These are phyloP conservation scores for Parastagonospora avenae DNA, from an alignment of 2,329 filamentous ascomycete species.

Conservation along the genomic window DNA sequence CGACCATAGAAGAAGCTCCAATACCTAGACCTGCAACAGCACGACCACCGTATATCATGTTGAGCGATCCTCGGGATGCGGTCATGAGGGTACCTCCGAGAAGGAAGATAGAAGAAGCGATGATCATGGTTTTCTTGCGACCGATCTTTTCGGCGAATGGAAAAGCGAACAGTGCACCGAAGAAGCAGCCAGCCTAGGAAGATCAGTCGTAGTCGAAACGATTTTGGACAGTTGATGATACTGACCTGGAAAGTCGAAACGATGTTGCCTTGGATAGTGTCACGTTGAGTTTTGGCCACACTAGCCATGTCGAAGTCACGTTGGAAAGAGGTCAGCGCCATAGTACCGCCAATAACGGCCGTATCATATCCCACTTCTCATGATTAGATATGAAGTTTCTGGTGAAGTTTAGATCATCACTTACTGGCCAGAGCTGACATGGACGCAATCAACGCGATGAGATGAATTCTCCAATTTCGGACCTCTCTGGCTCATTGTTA, in stretches of 20 bases:
- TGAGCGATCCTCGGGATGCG: conserved; percentile 41
- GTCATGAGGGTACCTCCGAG: conserved; percentile 50
- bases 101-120: conserved; percentile 52
- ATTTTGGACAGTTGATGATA: background rate
- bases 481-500: conserved; percentile 20
- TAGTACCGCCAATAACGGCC: conserved; percentile 48
- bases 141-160: conserved; percentile 57
- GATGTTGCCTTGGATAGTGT: conserved; percentile 48
- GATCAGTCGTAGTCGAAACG: background rate
- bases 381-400: background rate
- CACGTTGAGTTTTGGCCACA: conserved; percentile 35
- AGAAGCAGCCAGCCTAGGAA: conserved; percentile 42
- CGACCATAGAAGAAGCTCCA: conserved; percentile 44
- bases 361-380: conserved; percentile 40
- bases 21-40: conserved; percentile 48
- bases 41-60: conserved; percentile 45
- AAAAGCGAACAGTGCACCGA: conserved; percentile 49
- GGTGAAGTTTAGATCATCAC: background rate
- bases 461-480: conserved; percentile 44
- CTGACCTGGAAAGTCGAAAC: conserved; percentile 45
- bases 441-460: conserved; percentile 41
- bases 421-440: conserved; percentile 47
- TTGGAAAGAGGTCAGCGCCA: conserved; percentile 47
- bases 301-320: conserved; percentile 42
- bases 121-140: conserved; percentile 56